A percentile compares a stretch with the other conserved stretches of the same genome.
These are phyloP conservation scores for Penicillium argentinense DNA, from an alignment of 495 filamentous ascomycete genomes.

Conservation along the genomic window DNA sequence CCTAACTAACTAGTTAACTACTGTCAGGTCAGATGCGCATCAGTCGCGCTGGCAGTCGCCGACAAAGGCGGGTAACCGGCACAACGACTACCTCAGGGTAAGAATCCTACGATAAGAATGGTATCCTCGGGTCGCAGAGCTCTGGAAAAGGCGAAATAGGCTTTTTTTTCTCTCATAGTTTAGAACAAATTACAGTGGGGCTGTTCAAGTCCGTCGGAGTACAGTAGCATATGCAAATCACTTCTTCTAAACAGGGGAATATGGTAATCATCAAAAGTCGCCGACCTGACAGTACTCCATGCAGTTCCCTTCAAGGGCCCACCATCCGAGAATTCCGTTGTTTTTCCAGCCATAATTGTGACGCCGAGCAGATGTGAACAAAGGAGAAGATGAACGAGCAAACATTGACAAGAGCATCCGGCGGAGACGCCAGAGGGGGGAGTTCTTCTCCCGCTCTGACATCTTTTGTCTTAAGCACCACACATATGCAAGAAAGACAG, in stretches of 20 bases:
- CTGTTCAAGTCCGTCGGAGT: no score
- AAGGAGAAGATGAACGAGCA: constrained; percentile 8
- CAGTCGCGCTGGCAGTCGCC: no score
- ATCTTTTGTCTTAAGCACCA: constrained; percentile 22
- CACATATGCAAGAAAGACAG: constrained; percentile 26
- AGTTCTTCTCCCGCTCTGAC: neutral
- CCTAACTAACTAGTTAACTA: no score
- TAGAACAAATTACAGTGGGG: neutral
- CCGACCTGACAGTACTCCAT: constrained; percentile 29
- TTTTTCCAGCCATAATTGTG: constrained; percentile 23
- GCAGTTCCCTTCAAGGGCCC: constrained; percentile 21
- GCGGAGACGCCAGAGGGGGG: neutral
- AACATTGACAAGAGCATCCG: constrained; percentile 8
- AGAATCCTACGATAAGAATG: no score
- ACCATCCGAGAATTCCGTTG: constrained; percentile 4
- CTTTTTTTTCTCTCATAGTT: no score
- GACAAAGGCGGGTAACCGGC: neutral
- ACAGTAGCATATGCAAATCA: constrained; percentile 16
- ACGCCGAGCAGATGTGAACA: constrained; percentile 20
- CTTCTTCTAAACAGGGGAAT: constrained; percentile 25
- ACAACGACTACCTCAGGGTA: neutral
- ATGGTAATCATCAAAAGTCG: constrained; percentile 24
- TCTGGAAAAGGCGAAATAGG: no score
- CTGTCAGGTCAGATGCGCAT: no score
- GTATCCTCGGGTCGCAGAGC: neutral